Percentiles rank a stretch among this genome's conserved stretches.
Conservation (phyloP, 148 eudicot species). For the Oxyria digyna region DNA sequence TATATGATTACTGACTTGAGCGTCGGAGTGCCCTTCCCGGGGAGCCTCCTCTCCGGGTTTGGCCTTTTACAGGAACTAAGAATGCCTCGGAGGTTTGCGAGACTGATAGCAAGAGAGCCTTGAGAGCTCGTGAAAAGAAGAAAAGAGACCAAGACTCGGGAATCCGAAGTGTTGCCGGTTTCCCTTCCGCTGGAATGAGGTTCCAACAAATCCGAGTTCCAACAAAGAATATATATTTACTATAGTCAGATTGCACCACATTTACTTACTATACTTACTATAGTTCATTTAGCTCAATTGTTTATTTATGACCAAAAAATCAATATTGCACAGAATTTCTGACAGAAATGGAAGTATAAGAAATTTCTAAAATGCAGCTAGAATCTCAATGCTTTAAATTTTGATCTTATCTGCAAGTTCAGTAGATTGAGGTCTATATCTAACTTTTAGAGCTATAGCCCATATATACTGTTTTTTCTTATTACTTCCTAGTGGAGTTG, state of each 20-base stretch:
- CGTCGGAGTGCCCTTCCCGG: too few species aligned
- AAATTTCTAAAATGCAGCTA: neutral
- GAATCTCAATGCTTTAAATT: neutral
- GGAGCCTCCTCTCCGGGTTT: too few species aligned
- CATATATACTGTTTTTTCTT: neutral
- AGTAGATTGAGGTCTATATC: neutral
- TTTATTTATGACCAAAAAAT: neutral
- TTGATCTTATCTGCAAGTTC: neutral
- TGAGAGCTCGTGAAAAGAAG: too few species aligned
- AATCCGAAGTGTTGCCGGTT: too few species aligned
- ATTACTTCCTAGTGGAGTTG: neutral
- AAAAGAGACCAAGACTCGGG: too few species aligned
- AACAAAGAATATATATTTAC: neutral
- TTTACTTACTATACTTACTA: neutral
- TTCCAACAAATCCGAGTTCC: too few species aligned
- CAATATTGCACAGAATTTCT: neutral
- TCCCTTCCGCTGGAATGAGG: too few species aligned
- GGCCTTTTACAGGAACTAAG: too few species aligned
- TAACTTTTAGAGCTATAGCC: neutral
- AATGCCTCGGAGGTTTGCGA: too few species aligned
- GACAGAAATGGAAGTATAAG: neutral
- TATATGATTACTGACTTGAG: too few species aligned
- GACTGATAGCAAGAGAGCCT: too few species aligned
- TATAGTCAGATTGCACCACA: neutral
- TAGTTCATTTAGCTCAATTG: neutral